phyloP scores from a whole-genome alignment of 2,329 filamentous ascomycete genomes.

The Purpureocillium lavendulum region DNA sequence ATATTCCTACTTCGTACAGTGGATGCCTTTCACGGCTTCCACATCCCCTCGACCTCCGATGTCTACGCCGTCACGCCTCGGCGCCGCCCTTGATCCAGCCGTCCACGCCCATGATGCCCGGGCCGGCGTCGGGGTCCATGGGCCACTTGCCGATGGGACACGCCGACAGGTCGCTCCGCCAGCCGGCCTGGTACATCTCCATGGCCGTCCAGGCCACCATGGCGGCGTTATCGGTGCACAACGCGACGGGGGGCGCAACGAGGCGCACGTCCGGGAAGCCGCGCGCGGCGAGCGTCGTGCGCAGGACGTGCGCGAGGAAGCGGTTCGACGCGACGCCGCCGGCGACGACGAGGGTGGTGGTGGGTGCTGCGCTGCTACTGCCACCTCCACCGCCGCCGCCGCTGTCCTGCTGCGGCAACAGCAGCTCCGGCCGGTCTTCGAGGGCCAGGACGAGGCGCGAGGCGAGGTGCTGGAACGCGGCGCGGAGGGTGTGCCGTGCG shows the following conservation, averaged over 20 bases:
- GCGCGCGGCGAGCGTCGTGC: conserved; percentile 50
- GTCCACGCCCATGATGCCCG: conserved; percentile 54
- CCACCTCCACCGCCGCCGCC: too few species aligned
- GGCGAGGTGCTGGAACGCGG: conserved; percentile 81
- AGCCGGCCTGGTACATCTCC: conserved; percentile 84
- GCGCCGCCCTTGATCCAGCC: conserved; percentile 30
- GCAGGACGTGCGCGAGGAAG: conserved; percentile 63
- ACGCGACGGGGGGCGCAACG: conserved; percentile 62
- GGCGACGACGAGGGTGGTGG: conserved; percentile 63
- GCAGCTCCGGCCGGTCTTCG: conserved; percentile 11
- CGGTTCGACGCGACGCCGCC: conserved; percentile 85
- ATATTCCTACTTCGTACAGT: too few species aligned
- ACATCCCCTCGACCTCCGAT: too few species aligned
- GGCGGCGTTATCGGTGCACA: conserved; percentile 92
- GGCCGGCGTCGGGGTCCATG: conserved; percentile 49
- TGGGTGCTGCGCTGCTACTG: too few species aligned
- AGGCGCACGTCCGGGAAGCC: conserved; percentile 55
- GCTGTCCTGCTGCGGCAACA: too few species aligned
- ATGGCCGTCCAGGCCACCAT: conserved; percentile 95
- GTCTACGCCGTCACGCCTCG: not conserved
- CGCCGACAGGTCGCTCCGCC: conserved; percentile 52
- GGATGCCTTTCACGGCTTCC: too few species aligned
- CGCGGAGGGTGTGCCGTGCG: conserved; percentile 65
- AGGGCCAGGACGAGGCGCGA: conserved; percentile 66
- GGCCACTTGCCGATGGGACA: conserved; percentile 62